These are phyloP conservation scores for Yarrowia deformans DNA, from an alignment of 805 yeast species.

Conservation along the genomic window DNA sequence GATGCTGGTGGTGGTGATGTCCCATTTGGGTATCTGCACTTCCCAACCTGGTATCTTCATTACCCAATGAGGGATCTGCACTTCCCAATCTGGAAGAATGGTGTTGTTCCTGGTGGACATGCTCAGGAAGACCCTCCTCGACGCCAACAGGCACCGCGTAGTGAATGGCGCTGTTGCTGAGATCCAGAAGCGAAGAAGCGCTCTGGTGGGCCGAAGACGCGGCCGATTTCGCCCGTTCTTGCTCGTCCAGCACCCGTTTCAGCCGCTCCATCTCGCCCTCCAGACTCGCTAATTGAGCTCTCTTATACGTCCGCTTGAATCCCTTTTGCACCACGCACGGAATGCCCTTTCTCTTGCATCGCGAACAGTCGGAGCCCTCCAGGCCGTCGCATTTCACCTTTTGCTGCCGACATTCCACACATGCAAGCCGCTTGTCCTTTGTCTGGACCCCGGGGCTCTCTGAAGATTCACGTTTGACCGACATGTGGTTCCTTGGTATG, in stretches of 20 bases:
- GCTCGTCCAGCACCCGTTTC: conserved; percentile 57
- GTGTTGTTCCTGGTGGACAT: not conserved
- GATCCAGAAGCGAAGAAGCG: conserved; percentile 42
- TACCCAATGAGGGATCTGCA: not conserved
- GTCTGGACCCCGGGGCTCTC: conserved; percentile 8
- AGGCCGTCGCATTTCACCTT: conserved; percentile 89
- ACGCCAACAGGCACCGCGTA: conserved; percentile 32
- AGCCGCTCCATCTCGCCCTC: conserved; percentile 80
- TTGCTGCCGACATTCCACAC: conserved; percentile 96
- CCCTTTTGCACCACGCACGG: conserved; percentile 78
- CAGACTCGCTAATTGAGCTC: conserved; percentile 58
- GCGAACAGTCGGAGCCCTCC: conserved; percentile 74
- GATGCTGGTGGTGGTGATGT: too few relatives aligned
- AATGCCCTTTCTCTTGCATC: conserved; percentile 75
- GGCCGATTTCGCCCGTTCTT: conserved; percentile 40
- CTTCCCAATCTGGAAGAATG: conserved; percentile 2
- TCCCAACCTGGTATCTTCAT: conserved; percentile 15
- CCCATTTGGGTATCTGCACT: not conserved
- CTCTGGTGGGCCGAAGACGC: conserved; percentile 37
- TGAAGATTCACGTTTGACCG: conserved; percentile 37
- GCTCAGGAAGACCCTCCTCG: not conserved
- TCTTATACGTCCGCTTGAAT: conserved; percentile 86
- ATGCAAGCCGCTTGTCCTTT: conserved; percentile 70
- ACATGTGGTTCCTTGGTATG: too few relatives aligned
- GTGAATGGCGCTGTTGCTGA: conserved; percentile 23